Conservation (phyloP, 2,329 filamentous ascomycete genomes). For the Lecanicillium sp. region DNA sequence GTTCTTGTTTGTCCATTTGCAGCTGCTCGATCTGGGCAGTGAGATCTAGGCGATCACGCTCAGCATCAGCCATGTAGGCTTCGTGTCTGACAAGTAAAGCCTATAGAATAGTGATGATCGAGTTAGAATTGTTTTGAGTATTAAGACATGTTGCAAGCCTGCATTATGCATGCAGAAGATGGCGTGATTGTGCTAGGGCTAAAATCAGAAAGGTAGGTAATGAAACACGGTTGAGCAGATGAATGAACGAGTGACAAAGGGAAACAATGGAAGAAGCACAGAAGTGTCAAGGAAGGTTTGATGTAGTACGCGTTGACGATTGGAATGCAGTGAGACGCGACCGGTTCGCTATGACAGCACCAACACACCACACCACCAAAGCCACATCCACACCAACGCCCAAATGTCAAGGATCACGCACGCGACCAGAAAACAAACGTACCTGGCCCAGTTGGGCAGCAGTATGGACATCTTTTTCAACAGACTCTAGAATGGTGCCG, state of each 20-base stretch:
- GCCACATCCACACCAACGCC: too few relatives aligned
- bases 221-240: background rate
- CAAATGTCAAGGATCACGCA: too few relatives aligned
- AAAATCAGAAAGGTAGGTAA: conserved; percentile 7
- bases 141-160: conserved; percentile 6
- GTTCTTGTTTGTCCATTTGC: conserved; percentile 62
- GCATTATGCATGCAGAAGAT: conserved; percentile 6
- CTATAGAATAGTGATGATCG: conserved; percentile 61
- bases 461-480: conserved; percentile 81
- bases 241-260: background rate
- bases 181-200: conserved; percentile 8
- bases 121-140: conserved; percentile 42
- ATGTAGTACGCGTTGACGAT: background rate
- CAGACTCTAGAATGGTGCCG: conserved; percentile 63
- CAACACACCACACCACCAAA: background rate
- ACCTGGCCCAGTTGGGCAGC: conserved; percentile 90
- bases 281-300: too few relatives aligned
- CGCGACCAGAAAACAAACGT: conserved; percentile 36
- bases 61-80: conserved; percentile 86
- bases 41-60: conserved; percentile 72
- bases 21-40: conserved; percentile 65
- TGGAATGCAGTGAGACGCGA: background rate
- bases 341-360: too few relatives aligned
- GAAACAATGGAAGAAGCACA: background rate
- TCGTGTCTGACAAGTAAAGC: conserved; percentile 87